Percentiles rank a stretch among this genome's conserved stretches.
Evolutionary conservation across 2,329 filamentous ascomycete species (phyloP).

Genomic region (Colletotrichum cuscutae): DNA sequence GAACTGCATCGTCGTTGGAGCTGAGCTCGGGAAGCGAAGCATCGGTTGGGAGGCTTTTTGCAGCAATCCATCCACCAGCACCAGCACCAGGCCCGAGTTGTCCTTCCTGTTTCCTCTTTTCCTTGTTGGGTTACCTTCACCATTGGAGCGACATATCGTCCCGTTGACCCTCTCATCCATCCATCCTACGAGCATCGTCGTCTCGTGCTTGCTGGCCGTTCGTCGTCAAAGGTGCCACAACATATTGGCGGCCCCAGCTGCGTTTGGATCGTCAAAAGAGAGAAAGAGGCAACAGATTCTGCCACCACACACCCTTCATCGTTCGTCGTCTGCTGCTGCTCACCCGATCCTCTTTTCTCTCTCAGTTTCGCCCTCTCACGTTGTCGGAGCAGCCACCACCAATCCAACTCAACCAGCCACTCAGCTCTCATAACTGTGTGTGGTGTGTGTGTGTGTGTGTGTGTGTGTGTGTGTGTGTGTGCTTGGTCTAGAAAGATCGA

Average conservation of each 20-base stretch:
- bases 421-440: not conserved
- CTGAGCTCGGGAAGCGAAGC: slow-evolving; percentile 1
- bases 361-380: not conserved
- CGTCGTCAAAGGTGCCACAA: slow-evolving; percentile 6
- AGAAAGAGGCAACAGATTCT: not conserved
- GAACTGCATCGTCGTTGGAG: slow-evolving; percentile 13
- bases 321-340: slow-evolving; percentile 11
- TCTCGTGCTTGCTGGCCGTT: not conserved
- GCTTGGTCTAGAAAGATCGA: not conserved
- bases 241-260: not conserved
- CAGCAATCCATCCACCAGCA: slow-evolving; percentile 12
- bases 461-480: not conserved
- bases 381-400: slow-evolving; percentile 1
- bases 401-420: not conserved
- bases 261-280: not conserved
- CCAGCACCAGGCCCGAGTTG: not conserved
- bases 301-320: not conserved
- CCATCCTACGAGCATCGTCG: not conserved
- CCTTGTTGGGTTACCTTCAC: slow-evolving; percentile 1
- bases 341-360: slow-evolving; percentile 13
- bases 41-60: not conserved
- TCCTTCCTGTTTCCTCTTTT: not conserved
- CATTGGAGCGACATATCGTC: not conserved
- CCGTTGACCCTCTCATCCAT: not conserved
- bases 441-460: not conserved